Percentiles rank a stretch among this genome's conserved stretches.
phyloP scores from a whole-genome alignment of 208 protist genomes.

The Zelonia costaricensis region DNA sequence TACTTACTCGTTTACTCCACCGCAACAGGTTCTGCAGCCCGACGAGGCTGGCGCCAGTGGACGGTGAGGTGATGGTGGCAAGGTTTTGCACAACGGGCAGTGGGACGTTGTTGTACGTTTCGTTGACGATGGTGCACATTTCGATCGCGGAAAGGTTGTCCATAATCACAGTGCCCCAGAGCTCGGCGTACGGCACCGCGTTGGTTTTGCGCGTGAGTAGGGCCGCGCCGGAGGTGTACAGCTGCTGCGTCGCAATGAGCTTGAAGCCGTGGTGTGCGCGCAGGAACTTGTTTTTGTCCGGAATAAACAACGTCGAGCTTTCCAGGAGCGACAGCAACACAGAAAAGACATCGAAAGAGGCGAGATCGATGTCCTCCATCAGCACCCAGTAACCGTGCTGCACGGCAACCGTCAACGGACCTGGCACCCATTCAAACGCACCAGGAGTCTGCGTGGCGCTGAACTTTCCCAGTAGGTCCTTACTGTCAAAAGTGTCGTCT shows the following conservation, averaged over 20 bases:
- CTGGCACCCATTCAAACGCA: conserved; percentile 98
- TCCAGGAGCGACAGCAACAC: conserved; percentile 98
- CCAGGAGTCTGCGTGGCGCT: conserved; percentile 98
- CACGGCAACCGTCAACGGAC: conserved; percentile 96
- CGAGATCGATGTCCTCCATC: conserved; percentile 99
- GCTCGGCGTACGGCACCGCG: conserved; percentile 74
- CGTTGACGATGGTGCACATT: conserved; percentile 55
- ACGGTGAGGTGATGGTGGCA: conserved; percentile 29
- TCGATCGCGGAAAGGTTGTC: conserved; percentile 64
- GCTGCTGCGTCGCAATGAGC: conserved; percentile 88
- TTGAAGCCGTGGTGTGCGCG: conserved; percentile 83
- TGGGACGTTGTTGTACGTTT: conserved; percentile 54
- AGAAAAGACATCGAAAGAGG: conserved; percentile 98
- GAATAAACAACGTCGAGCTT: conserved; percentile 94
- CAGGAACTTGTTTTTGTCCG: conserved; percentile 95
- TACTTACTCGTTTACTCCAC: conserved; percentile 90
- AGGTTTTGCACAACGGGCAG: conserved; percentile 43
- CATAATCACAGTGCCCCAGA: conserved; percentile 83
- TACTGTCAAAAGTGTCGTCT: conserved; percentile 98
- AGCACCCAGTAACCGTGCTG: conserved; percentile 97
- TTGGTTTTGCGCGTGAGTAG: conserved; percentile 62
- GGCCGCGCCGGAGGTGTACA: conserved; percentile 52
- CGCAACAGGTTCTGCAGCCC: conserved; percentile 91
- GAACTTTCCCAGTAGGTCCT: conserved; percentile 99
- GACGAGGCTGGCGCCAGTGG: conserved; percentile 33